Percentiles rank a stretch among this genome's conserved stretches.
phyloP scores from a whole-genome alignment of 106 monocot species.

The Dendrobium officinale region DNA sequence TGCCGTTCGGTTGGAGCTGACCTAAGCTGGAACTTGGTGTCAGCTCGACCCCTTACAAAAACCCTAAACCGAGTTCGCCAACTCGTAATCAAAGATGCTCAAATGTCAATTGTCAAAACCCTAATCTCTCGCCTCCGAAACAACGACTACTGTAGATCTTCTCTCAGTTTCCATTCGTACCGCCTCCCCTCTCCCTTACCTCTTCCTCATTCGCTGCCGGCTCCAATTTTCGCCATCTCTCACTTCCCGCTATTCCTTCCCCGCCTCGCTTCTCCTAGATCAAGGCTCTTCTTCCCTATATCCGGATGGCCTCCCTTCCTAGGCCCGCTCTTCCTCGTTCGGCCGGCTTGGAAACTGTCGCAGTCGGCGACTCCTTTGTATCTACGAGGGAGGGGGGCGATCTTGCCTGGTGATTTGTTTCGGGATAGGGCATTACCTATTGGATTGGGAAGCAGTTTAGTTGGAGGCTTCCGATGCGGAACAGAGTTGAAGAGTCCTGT shows the following conservation, averaged over 20 bases:
- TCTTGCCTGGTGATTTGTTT: conserved; percentile 33
- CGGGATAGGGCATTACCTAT: conserved; percentile 9
- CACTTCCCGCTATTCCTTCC: conserved; percentile 11
- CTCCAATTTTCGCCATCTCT: conserved; percentile 11
- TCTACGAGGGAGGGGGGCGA: conserved; percentile 26
- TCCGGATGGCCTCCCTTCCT: conserved; percentile 16
- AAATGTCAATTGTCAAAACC: conserved; percentile 47
- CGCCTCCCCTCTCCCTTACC: background rate
- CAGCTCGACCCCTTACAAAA: no score
- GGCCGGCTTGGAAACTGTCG: conserved; percentile 70
- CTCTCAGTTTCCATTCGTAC: conserved; percentile 1
- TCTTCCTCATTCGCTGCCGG: conserved; percentile 2
- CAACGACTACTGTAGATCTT: conserved; percentile 23
- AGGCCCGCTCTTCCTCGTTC: conserved; percentile 55
- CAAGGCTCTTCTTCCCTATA: conserved; percentile 14
- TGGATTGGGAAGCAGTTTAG: conserved; percentile 7
- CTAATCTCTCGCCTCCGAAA: conserved; percentile 32
- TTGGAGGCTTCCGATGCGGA: background rate
- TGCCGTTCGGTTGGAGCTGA: no score
- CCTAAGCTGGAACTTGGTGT: no score
- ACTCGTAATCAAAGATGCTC: conserved; percentile 4
- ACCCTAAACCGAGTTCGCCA: background rate
- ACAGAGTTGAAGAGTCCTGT: background rate
- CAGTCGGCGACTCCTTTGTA: conserved; percentile 64
- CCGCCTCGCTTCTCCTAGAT: conserved; percentile 19